phyloP scores from a whole-genome alignment of 441 rosid genomes.

The Omphalea diandra region DNA sequence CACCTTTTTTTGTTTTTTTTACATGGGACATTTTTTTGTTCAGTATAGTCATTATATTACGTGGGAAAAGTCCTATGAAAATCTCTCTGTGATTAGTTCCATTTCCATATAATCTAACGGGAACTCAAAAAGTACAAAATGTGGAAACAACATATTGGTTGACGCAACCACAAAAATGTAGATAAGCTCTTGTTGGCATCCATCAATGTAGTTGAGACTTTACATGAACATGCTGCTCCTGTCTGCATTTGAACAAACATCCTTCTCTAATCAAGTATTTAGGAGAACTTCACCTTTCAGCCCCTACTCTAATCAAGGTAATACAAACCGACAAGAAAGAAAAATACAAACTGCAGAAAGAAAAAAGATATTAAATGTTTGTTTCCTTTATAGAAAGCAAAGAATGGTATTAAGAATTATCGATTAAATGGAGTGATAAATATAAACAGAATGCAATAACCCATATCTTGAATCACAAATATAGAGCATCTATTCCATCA shows the following conservation, averaged over 20 bases:
- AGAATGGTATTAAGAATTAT: background rate
- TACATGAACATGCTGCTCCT: conserved; percentile 78
- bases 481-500: conserved; percentile 88
- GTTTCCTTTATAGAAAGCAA: background rate
- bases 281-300: background rate
- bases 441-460: background rate
- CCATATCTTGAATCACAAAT: conserved; percentile 73
- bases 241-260: no score
- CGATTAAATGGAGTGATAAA: background rate
- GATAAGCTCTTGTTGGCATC: conserved; percentile 64
- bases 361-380: background rate
- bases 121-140: background rate
- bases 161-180: conserved; percentile 88
- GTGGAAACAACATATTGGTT: conserved; percentile 66
- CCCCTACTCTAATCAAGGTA: conserved; percentile 2
- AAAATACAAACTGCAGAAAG: background rate
- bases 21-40: background rate
- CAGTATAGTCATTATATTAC: no score
- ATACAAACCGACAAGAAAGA: background rate
- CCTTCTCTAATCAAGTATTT: conserved; percentile 63
- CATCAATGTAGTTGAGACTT: conserved; percentile 78
- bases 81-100: background rate
- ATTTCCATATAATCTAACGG: conserved; percentile 1
- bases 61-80: background rate
- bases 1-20: no score